Percentiles rank a stretch among this genome's conserved stretches.
Evolutionary conservation across 306 rosid genomes (phyloP).

Genomic region (Ammopiptanthus mongolicus): DNA sequence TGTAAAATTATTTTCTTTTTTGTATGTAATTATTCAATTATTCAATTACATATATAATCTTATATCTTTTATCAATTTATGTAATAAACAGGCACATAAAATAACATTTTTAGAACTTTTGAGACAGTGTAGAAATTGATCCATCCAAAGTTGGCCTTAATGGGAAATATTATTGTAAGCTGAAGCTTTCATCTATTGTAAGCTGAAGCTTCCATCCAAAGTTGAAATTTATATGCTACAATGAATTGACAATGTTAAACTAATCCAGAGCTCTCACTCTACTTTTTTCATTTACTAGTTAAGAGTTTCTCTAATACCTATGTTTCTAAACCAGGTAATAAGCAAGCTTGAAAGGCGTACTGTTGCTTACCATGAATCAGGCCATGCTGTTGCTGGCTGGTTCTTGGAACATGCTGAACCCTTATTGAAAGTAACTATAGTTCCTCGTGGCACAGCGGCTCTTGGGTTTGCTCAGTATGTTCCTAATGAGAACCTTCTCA

Average conservation of each 20-base stretch:
- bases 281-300: neutral
- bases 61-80: neutral
- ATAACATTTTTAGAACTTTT: neutral
- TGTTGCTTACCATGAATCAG: constrained; percentile 95
- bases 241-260: neutral
- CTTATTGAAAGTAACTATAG: constrained; percentile 82
- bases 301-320: neutral
- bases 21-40: neutral
- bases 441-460: constrained; percentile 96
- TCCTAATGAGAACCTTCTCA: constrained; percentile 87
- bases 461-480: constrained; percentile 97
- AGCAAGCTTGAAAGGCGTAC: constrained; percentile 91
- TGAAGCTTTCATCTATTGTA: neutral
- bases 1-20: neutral
- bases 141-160: neutral
- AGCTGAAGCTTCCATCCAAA: neutral
- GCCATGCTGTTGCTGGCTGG: constrained; percentile 97
- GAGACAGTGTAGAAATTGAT: neutral
- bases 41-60: neutral
- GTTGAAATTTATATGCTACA: neutral
- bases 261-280: neutral
- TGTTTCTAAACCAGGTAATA: constrained; percentile 59
- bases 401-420: constrained; percentile 91
- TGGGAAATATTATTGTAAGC: neutral
- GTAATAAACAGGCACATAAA: neutral